These are phyloP conservation scores for Peziza echinospora DNA, from an alignment of 495 filamentous ascomycete genomes.

Conservation along the genomic window DNA sequence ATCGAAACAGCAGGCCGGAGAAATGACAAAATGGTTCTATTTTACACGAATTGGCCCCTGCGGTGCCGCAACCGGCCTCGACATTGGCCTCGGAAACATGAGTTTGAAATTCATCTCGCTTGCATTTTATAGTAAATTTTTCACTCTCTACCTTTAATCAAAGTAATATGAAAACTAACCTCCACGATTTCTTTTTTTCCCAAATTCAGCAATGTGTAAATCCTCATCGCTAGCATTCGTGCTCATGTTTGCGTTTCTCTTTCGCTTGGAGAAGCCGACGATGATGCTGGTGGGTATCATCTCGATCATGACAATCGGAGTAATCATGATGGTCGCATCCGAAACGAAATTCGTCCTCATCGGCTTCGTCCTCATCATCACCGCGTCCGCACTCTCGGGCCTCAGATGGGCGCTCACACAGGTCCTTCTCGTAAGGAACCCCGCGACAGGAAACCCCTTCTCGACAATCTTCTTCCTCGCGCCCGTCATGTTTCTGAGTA, in stretches of 20 bases:
- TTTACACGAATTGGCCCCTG: constrained; percentile 82
- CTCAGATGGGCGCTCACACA: constrained; percentile 96
- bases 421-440: constrained; percentile 81
- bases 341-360: constrained; percentile 49
- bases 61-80: constrained; percentile 77
- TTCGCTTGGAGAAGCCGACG: constrained; percentile 74
- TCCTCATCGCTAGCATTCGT: constrained; percentile 90
- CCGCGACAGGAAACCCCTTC: constrained; percentile 91
- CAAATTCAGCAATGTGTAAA: constrained; percentile 75
- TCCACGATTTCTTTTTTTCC: background rate
- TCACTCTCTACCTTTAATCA: background rate
- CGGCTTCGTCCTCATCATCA: constrained; percentile 81
- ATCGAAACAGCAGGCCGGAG: constrained; percentile 31
- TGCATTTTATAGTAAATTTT: constrained; percentile 70
- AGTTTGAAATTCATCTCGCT: constrained; percentile 86
- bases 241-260: constrained; percentile 83
- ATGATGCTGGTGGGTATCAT: constrained; percentile 73
- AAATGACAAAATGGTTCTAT: constrained; percentile 89
- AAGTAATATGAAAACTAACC: background rate
- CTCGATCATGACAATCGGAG: constrained; percentile 75
- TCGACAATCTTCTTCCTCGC: constrained; percentile 92
- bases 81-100: constrained; percentile 93
- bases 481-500: constrained; percentile 79
- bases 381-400: constrained; percentile 81
- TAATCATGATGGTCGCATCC: constrained; percentile 97